These are phyloP conservation scores for Cucumis cinereus DNA, from an alignment of 306 rosid genomes.

Conservation along the genomic window DNA sequence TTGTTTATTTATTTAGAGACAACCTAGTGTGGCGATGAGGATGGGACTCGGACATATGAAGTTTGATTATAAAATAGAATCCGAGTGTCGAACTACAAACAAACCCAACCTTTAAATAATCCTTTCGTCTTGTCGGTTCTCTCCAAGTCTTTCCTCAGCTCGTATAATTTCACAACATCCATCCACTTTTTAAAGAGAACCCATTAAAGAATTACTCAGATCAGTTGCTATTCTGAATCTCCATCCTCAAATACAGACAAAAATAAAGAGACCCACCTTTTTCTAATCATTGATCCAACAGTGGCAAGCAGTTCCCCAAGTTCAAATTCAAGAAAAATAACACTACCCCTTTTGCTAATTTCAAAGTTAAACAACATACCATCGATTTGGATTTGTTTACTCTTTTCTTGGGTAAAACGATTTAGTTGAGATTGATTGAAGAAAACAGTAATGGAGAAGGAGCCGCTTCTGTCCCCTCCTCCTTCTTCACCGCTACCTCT, in stretches of 20 bases:
- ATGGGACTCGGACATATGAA: too few species aligned
- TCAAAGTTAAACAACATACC: background rate
- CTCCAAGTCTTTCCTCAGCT: background rate
- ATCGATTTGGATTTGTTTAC: background rate
- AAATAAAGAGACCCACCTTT: background rate
- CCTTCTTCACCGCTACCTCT: background rate
- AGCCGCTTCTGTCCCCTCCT: constrained; percentile 16
- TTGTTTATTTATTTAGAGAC: too few species aligned
- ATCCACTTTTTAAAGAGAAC: background rate
- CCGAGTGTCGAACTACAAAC: too few species aligned
- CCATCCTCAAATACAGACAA: background rate
- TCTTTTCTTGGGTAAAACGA: background rate
- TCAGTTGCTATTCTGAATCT: background rate
- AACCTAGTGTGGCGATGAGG: too few species aligned
- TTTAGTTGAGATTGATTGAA: background rate
- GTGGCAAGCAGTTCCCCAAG: background rate
- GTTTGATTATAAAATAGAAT: too few species aligned
- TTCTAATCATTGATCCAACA: background rate
- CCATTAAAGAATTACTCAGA: background rate
- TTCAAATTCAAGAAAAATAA: background rate
- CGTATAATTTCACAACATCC: background rate
- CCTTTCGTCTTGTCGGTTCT: background rate
- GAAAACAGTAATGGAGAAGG: constrained; percentile 11
- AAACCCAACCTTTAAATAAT: background rate
- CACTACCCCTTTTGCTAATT: background rate